Conservation (phyloP, 1,139 yeast species). For the Candida smagusa region DNA sequence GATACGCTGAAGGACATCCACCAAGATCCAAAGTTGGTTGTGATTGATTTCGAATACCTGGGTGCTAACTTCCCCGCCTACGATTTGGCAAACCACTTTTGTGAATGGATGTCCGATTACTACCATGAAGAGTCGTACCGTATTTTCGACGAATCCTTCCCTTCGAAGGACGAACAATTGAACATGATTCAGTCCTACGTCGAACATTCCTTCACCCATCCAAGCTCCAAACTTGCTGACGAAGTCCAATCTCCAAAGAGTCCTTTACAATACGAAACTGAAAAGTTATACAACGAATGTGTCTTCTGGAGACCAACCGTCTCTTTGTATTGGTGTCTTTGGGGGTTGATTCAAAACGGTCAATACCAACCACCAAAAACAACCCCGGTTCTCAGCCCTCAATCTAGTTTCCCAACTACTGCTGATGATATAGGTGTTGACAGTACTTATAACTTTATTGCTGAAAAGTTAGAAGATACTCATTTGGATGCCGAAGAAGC, state of each 20-base stretch:
- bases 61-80: conserved; percentile 91
- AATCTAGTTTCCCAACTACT: conserved; percentile 6
- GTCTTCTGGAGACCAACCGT: conserved; percentile 80
- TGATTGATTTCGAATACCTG: conserved; percentile 93
- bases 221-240: conserved; percentile 20
- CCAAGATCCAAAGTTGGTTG: conserved; percentile 74
- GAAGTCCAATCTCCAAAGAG: conserved; percentile 21
- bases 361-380: conserved; percentile 22
- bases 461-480: conserved; percentile 31
- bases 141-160: conserved; percentile 57
- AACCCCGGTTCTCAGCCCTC: neutral
- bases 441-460: conserved; percentile 36
- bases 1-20: conserved; percentile 36
- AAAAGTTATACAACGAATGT: conserved; percentile 58
- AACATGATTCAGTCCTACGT: conserved; percentile 75
- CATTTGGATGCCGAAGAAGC: conserved; percentile 31
- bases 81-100: conserved; percentile 84
- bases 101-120: conserved; percentile 97
- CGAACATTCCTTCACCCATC: conserved; percentile 46
- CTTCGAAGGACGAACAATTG: conserved; percentile 62
- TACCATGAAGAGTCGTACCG: conserved; percentile 62
- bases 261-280: conserved; percentile 48
- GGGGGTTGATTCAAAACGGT: conserved; percentile 87
- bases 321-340: conserved; percentile 78
- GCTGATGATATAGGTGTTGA: conserved; percentile 33